A percentile compares a stretch with the other conserved stretches of the same genome.
These are phyloP conservation scores for Colletotrichum shisoi DNA, from an alignment of 2,329 filamentous ascomycete species.

Conservation along the genomic window DNA sequence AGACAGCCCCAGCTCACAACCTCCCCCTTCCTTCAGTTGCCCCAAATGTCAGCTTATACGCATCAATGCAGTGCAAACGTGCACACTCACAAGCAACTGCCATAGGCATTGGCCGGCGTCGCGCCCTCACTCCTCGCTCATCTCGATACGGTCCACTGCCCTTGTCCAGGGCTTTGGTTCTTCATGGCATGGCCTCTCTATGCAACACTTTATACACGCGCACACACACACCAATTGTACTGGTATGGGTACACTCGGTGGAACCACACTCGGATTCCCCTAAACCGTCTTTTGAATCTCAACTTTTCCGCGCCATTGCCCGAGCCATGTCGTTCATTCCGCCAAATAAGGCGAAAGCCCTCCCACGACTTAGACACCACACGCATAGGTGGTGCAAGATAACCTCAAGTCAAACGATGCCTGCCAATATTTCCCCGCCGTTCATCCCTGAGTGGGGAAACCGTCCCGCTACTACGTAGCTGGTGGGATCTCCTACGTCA, in stretches of 20 bases:
- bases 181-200: not conserved
- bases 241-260: not conserved
- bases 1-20: slow-evolving; percentile 14
- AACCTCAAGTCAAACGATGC: slow-evolving; percentile 8
- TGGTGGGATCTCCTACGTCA: slow-evolving; percentile 33
- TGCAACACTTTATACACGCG: not conserved
- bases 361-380: slow-evolving; percentile 8
- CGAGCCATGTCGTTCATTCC: not conserved
- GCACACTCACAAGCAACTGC: not conserved
- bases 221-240: not conserved
- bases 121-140: not conserved
- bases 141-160: not conserved
- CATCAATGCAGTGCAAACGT: not conserved
- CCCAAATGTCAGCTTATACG: not conserved
- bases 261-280: not conserved
- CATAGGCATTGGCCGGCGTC: not conserved
- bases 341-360: not conserved
- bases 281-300: not conserved
- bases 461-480: slow-evolving; percentile 30
- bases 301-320: not conserved
- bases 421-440: slow-evolving; percentile 26
- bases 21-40: slow-evolving; percentile 3
- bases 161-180: not conserved
- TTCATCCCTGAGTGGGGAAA: slow-evolving; percentile 22
- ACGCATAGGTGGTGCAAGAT: slow-evolving; percentile 15